phyloP scores from a whole-genome alignment of 2,329 filamentous ascomycete genomes.

The Microcyclospora tardicrescens region DNA sequence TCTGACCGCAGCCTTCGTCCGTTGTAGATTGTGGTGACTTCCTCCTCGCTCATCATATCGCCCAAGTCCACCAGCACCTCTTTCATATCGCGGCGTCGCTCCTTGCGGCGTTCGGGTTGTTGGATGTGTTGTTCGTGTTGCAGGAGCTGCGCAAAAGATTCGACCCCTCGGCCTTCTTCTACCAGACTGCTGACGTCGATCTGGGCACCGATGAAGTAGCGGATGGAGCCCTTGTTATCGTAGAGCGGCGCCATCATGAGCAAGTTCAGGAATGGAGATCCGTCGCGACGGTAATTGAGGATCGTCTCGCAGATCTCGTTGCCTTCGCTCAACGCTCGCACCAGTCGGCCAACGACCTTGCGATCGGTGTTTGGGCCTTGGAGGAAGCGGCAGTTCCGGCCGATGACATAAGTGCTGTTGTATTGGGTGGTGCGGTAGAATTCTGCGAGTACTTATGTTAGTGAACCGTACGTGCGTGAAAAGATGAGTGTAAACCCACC shows the following conservation, averaged over 20 bases:
- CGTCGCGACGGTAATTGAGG: conserved; percentile 31
- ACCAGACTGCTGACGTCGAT: conserved; percentile 28
- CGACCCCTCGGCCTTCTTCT: conserved; percentile 24
- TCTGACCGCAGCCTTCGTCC: conserved; percentile 1
- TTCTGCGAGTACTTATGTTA: conserved; percentile 14
- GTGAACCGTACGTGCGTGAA: not conserved
- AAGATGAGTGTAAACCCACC: conserved; percentile 8
- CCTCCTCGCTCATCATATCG: conserved; percentile 20
- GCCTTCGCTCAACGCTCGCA: conserved; percentile 24
- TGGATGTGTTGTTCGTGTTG: conserved; percentile 15
- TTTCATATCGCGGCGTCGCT: conserved; percentile 1
- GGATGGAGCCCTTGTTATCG: conserved; percentile 28
- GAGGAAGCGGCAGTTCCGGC: conserved; percentile 33
- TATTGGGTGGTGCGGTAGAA: conserved; percentile 34
- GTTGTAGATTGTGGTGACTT: conserved; percentile 20
- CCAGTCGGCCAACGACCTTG: conserved; percentile 23
- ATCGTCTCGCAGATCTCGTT: conserved; percentile 32
- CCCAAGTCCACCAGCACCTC: conserved; percentile 18
- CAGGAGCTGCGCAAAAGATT: conserved; percentile 24
- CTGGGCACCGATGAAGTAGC: conserved; percentile 29
- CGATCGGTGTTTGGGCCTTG: conserved; percentile 29
- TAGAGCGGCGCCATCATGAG: conserved; percentile 29
- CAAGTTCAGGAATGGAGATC: conserved; percentile 29
- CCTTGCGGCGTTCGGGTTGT: not conserved
- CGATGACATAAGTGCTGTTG: conserved; percentile 30